These are phyloP conservation scores for Ophiostoma ips DNA, from an alignment of 2,329 filamentous ascomycete species.

Conservation along the genomic window DNA sequence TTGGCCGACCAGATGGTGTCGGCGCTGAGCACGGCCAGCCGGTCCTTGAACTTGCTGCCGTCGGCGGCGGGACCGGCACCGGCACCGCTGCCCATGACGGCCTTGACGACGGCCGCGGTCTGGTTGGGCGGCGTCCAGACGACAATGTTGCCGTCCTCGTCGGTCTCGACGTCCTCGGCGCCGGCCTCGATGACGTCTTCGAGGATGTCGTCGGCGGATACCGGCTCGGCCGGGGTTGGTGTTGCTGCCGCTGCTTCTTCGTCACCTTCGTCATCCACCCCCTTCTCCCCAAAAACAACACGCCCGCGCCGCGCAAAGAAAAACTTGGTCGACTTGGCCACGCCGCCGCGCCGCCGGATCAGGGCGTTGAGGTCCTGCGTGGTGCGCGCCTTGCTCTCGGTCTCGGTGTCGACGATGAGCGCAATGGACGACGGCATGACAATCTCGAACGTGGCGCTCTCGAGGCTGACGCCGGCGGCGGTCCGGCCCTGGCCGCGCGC, in stretches of 20 bases:
- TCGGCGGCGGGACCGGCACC: constrained; percentile 19
- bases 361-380: constrained; percentile 58
- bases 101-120: constrained; percentile 49
- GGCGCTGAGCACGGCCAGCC: constrained; percentile 53
- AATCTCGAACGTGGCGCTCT: constrained; percentile 63
- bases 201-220: constrained; percentile 60
- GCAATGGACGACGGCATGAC: constrained; percentile 66
- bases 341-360: constrained; percentile 59
- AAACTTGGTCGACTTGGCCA: constrained; percentile 61
- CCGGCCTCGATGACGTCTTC: constrained; percentile 75
- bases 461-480: constrained; percentile 58
- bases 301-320: constrained; percentile 73
- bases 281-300: constrained; percentile 48
- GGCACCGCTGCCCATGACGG: constrained; percentile 25
- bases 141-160: constrained; percentile 55
- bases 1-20: constrained; percentile 82
- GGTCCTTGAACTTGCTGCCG: constrained; percentile 32
- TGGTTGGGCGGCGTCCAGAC: constrained; percentile 55
- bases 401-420: constrained; percentile 72
- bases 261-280: constrained; percentile 57
- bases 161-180: constrained; percentile 52
- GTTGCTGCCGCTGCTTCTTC: constrained; percentile 51
- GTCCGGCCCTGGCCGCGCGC: constrained; percentile 80
- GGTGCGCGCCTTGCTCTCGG: constrained; percentile 63
- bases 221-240: background rate